Conservation (phyloP, 2,329 filamentous ascomycete genomes). For the Verticillium nonalfalfae region DNA sequence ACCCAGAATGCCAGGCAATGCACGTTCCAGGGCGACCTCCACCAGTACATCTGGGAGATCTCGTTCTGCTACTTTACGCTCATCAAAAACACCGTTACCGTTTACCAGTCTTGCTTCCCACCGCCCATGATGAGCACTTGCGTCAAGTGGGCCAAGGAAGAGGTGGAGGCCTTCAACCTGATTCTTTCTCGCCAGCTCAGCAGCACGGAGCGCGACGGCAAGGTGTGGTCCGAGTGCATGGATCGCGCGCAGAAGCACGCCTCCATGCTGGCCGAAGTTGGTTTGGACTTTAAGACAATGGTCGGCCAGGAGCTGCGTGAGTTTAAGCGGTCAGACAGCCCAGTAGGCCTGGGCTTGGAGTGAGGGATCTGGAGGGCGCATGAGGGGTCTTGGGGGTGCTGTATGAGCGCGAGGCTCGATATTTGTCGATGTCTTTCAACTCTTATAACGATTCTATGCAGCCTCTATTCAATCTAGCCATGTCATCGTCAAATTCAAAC, state of each 20-base stretch:
- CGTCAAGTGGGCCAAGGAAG: conserved; percentile 97
- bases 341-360: background rate
- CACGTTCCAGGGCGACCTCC: conserved; percentile 89
- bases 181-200: conserved; percentile 80
- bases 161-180: conserved; percentile 84
- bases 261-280: conserved; percentile 73
- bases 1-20: conserved; percentile 58
- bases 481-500: too few relatives aligned
- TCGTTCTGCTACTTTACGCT: conserved; percentile 94
- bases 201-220: conserved; percentile 70
- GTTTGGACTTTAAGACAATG: conserved; percentile 80
- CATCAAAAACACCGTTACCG: conserved; percentile 86
- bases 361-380: background rate
- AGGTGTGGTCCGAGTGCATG: conserved; percentile 76
- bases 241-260: conserved; percentile 76
- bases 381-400: background rate
- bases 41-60: conserved; percentile 89
- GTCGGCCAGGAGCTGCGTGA: conserved; percentile 53
- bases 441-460: too few relatives aligned
- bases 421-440: too few relatives aligned
- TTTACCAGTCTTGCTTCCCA: conserved; percentile 83
- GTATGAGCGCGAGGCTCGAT: background rate
- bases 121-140: conserved; percentile 85
- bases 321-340: background rate
- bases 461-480: too few relatives aligned